phyloP scores from a whole-genome alignment of 805 yeast species.

The Candida rishiriensis region DNA sequence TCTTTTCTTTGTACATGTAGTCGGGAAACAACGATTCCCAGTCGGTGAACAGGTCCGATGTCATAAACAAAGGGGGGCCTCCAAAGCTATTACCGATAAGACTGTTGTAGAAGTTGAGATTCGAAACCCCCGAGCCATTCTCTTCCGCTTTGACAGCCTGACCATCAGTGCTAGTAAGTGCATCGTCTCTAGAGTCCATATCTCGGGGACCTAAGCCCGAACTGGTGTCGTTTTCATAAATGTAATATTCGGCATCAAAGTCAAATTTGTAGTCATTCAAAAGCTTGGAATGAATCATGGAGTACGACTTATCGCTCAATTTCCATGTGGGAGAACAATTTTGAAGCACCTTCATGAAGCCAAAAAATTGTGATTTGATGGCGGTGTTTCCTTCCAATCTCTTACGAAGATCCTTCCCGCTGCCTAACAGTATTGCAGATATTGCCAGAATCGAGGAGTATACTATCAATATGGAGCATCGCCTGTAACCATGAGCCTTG shows the following conservation, averaged over 20 bases:
- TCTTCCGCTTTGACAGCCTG: too few species aligned
- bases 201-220: too few species aligned
- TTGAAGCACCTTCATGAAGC: constrained; percentile 37
- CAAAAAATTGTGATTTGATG: constrained; percentile 27
- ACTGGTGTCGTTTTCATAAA: too few species aligned
- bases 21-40: constrained; percentile 46
- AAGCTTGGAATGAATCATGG: constrained; percentile 35
- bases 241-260: constrained; percentile 2
- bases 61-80: constrained; percentile 50
- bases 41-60: constrained; percentile 42
- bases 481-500: constrained; percentile 34
- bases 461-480: constrained; percentile 43
- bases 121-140: too few species aligned
- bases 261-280: constrained; percentile 13
- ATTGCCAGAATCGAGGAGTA: constrained; percentile 39
- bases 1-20: too few species aligned
- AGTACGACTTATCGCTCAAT: constrained; percentile 41
- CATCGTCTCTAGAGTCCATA: too few species aligned
- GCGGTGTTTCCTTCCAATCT: constrained; percentile 33
- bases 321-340: constrained; percentile 45
- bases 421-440: constrained; percentile 8
- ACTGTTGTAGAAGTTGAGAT: too few species aligned
- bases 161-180: too few species aligned
- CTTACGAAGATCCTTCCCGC: background rate
- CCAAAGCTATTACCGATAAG: constrained; percentile 26